Evolutionary conservation across 1,284 basidiomycete genomes (phyloP).

Genomic region (Hemileia vastatrix): DNA sequence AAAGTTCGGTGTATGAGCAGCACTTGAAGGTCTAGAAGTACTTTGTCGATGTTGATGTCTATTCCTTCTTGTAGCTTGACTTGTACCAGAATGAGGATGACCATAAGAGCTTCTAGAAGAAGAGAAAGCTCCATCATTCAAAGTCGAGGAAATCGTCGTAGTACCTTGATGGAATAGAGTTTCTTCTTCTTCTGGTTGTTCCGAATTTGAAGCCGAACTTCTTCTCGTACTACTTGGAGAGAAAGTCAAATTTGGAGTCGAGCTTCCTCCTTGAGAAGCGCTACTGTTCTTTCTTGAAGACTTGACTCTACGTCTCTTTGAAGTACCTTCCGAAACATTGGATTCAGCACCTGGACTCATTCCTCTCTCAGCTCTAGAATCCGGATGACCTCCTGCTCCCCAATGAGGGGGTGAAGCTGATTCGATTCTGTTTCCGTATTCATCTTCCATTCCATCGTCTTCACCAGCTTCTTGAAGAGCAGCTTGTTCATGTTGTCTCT

Average conservation of each 20-base stretch:
- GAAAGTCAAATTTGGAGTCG: neutral
- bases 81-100: neutral
- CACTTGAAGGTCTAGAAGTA: neutral
- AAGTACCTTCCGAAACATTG: slow-evolving; percentile 22
- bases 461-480: neutral
- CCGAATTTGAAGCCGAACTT: neutral
- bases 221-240: neutral
- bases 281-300: neutral
- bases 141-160: neutral
- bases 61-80: neutral
- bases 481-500: slow-evolving; percentile 32
- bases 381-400: neutral
- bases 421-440: neutral
- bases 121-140: neutral
- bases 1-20: neutral
- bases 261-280: neutral
- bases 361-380: neutral
- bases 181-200: neutral
- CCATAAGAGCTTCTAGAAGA: neutral
- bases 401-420: neutral
- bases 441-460: neutral
- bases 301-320: slow-evolving; percentile 25
- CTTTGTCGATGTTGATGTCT: neutral
- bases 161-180: neutral
- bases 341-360: neutral